Conservation (phyloP, 805 yeast genomes). For the Hanseniaspora pseudoguilliermondii region DNA sequence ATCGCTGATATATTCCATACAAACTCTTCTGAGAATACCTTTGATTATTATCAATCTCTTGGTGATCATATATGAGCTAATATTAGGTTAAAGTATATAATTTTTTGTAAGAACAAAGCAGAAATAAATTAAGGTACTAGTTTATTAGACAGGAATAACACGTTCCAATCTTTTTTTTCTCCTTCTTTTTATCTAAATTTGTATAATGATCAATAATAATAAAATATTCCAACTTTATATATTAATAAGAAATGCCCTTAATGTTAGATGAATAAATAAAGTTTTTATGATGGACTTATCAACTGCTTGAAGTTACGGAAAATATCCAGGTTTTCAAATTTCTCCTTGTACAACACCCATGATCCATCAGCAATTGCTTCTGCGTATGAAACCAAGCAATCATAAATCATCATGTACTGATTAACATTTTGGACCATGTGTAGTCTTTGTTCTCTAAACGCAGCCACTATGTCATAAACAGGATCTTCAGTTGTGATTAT, state of each 20-base stretch:
- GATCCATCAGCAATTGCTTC: slow-evolving; percentile 2
- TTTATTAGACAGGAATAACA: too few relatives aligned
- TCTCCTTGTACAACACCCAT: neutral
- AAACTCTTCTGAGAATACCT: slow-evolving; percentile 66
- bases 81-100: slow-evolving; percentile 39
- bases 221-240: too few relatives aligned
- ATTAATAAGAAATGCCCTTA: too few relatives aligned
- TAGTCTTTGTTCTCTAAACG: slow-evolving; percentile 58
- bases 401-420: slow-evolving; percentile 65
- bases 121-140: too few relatives aligned
- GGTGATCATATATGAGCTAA: slow-evolving; percentile 56
- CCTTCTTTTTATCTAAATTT: too few relatives aligned
- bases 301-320: neutral
- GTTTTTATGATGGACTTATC: too few relatives aligned
- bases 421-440: slow-evolving; percentile 76
- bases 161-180: too few relatives aligned
- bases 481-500: slow-evolving; percentile 33
- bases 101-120: too few relatives aligned
- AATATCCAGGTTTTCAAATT: neutral
- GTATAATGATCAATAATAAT: too few relatives aligned
- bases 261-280: too few relatives aligned
- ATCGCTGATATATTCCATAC: slow-evolving; percentile 56
- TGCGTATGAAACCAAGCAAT: slow-evolving; percentile 31
- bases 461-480: slow-evolving; percentile 49
- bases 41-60: slow-evolving; percentile 53